A percentile compares a stretch with the other conserved stretches of the same genome.
Evolutionary conservation across 805 yeast genomes (phyloP).

Genomic region (Lachancea lanzarotensis): DNA sequence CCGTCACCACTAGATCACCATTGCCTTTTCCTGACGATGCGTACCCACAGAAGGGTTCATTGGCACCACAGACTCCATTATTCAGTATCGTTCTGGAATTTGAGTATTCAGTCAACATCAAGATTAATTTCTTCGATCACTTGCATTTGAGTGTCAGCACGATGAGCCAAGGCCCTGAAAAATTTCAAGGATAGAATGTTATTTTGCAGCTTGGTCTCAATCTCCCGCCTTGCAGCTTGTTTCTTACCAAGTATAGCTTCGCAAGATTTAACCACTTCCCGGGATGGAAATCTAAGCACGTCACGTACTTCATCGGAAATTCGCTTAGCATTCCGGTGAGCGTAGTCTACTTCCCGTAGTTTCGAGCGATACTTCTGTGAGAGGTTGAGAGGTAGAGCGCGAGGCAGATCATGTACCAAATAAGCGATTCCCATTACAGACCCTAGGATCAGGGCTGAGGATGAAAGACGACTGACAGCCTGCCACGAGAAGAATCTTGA

Average conservation of each 20-base stretch:
- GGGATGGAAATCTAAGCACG: slow-evolving; percentile 73
- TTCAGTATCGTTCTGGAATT: too few relatives aligned
- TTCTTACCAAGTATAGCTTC: slow-evolving; percentile 26
- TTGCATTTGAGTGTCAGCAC: slow-evolving; percentile 18
- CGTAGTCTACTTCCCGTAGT: slow-evolving; percentile 64
- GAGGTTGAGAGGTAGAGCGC: slow-evolving; percentile 79
- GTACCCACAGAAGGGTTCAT: background rate
- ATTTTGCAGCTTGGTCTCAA: slow-evolving; percentile 21
- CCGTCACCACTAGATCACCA: background rate
- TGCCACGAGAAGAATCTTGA: slow-evolving; percentile 33
- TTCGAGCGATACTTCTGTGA: slow-evolving; percentile 63
- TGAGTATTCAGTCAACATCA: slow-evolving; percentile 14
- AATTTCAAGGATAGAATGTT: slow-evolving; percentile 24
- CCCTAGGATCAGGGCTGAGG: slow-evolving; percentile 48
- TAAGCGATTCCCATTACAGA: slow-evolving; percentile 53
- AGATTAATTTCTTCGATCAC: slow-evolving; percentile 23
- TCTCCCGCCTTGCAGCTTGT: slow-evolving; percentile 19
- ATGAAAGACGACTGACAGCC: slow-evolving; percentile 40
- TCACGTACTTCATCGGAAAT: slow-evolving; percentile 75
- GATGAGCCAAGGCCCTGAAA: slow-evolving; percentile 20
- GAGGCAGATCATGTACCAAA: slow-evolving; percentile 73
- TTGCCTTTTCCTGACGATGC: background rate
- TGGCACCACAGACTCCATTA: background rate
- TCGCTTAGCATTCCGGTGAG: slow-evolving; percentile 69
- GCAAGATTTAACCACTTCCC: slow-evolving; percentile 51